phyloP scores from a whole-genome alignment of 768 basidiomycete species.

The Leccinum incarnatum region DNA sequence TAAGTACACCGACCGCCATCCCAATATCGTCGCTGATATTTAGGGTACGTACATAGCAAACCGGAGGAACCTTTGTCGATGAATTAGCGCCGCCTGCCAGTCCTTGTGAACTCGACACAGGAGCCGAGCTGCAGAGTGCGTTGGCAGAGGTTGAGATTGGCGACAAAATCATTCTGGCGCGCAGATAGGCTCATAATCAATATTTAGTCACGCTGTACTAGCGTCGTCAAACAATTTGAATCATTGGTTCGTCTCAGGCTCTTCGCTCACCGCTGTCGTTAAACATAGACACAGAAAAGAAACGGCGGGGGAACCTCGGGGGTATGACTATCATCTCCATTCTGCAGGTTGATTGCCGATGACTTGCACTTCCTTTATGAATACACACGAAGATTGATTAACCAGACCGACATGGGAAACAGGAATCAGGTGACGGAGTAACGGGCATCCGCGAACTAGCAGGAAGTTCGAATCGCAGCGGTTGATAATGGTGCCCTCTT shows the following conservation, averaged over 20 bases:
- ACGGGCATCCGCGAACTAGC: conserved; percentile 1
- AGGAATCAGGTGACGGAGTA: neutral
- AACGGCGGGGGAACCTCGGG: neutral
- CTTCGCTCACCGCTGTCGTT: neutral
- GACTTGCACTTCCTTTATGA: neutral
- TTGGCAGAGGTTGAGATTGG: neutral
- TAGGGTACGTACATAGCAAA: neutral
- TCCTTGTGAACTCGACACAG: neutral
- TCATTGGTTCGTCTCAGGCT: neutral
- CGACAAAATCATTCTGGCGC: neutral
- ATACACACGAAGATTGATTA: neutral
- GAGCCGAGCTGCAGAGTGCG: neutral
- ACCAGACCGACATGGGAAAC: neutral
- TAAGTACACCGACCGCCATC: neutral
- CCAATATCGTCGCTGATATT: neutral
- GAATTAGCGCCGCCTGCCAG: neutral
- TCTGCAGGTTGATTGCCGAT: neutral
- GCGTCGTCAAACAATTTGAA: neutral
- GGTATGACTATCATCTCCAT: neutral
- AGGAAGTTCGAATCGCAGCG: neutral
- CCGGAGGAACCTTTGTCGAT: neutral
- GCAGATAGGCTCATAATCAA: neutral
- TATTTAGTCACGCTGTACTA: neutral
- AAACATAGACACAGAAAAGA: neutral
- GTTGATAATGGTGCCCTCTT: neutral